Percentiles rank a stretch among this genome's conserved stretches.
Conservation (phyloP, 148 eudicot genomes). For the Fagopyrum homotropicum region DNA sequence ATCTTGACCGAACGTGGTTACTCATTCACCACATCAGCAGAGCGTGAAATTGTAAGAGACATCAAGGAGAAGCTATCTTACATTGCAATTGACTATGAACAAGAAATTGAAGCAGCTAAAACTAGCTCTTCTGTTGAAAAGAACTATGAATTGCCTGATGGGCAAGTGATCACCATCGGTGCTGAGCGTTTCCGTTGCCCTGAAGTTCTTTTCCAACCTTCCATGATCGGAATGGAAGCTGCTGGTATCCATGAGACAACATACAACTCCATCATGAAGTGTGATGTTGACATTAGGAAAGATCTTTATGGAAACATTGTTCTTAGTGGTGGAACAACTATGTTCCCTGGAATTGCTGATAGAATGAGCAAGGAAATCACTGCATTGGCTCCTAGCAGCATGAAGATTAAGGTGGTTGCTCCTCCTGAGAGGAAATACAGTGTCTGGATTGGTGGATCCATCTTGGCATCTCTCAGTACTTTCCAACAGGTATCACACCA, state of each 20-base stretch:
- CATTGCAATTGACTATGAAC: constrained; percentile 11
- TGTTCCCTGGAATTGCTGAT: constrained; percentile 12
- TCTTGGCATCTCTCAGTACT: constrained; percentile 14
- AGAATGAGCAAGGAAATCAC: constrained; percentile 16
- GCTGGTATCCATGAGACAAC: constrained; percentile 52
- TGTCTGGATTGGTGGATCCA: constrained; percentile 15
- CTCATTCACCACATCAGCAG: constrained; percentile 15
- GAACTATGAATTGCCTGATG: constrained; percentile 12
- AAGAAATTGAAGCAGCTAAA: not conserved
- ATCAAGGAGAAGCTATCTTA: constrained; percentile 14
- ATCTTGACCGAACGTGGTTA: constrained; percentile 13
- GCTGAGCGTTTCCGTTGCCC: constrained; percentile 12
- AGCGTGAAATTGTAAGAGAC: constrained; percentile 12
- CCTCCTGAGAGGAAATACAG: constrained; percentile 15
- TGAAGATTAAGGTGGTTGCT: constrained; percentile 14
- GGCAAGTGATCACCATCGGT: constrained; percentile 12
- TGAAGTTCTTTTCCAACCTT: constrained; percentile 26
- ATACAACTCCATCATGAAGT: constrained; percentile 13
- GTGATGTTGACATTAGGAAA: constrained; percentile 13
- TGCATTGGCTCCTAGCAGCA: constrained; percentile 4
- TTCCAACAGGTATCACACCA: constrained; percentile 11
- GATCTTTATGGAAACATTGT: constrained; percentile 13
- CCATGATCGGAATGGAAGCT: constrained; percentile 61
- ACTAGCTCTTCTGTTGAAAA: constrained; percentile 13
- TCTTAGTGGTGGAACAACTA: constrained; percentile 14